Evolutionary conservation across 2,329 filamentous ascomycete species (phyloP).

Genomic region (Coniochaeta sp.): DNA sequence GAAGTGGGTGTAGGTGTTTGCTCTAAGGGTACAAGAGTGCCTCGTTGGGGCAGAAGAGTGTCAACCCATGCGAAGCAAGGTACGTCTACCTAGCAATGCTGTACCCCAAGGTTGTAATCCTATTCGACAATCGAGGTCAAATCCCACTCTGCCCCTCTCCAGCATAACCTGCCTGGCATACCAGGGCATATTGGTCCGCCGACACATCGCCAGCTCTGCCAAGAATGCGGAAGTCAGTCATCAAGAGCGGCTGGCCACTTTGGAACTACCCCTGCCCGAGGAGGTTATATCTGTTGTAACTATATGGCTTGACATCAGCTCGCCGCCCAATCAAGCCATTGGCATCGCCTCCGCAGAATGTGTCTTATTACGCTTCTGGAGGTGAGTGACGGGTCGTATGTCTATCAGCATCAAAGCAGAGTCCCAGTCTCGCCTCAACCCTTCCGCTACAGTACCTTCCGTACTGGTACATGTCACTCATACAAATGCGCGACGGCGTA

Average conservation of each 20-base stretch:
- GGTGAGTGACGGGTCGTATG: not conserved
- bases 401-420: not conserved
- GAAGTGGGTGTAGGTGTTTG: not conserved
- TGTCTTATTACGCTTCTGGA: not conserved
- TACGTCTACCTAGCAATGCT: not conserved
- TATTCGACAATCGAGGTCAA: not conserved
- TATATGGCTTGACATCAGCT: conserved; percentile 1
- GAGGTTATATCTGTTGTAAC: not conserved
- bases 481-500: not conserved
- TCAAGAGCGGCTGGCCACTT: not conserved
- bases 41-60: not conserved
- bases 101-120: not conserved
- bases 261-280: not conserved
- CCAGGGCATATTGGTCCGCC: not conserved
- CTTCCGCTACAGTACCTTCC: not conserved
- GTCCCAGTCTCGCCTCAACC: conserved; percentile 1
- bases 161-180: not conserved
- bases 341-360: not conserved
- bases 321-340: not conserved
- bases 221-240: not conserved
- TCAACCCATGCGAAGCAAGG: no score
- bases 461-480: not conserved
- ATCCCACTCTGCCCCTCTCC: not conserved
- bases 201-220: not conserved
- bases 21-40: not conserved